phyloP scores from a whole-genome alignment of 306 rosid species.

The Vigna radiata region DNA sequence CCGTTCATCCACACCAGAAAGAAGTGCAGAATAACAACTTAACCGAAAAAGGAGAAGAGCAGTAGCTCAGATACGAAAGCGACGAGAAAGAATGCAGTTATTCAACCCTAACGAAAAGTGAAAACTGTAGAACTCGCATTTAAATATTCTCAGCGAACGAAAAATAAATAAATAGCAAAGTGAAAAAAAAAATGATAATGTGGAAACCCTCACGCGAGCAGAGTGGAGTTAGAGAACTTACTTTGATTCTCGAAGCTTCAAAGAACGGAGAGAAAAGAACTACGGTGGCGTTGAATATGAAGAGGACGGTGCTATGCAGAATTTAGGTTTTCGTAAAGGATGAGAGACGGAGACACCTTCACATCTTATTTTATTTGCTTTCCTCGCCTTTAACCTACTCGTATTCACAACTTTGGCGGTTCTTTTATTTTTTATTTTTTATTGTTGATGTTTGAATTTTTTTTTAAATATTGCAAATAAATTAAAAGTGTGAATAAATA shows the following conservation, averaged over 20 bases:
- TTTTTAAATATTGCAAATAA: no score
- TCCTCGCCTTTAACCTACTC: slow-evolving; percentile 15
- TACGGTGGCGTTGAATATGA: not conserved
- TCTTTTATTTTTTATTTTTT: not conserved
- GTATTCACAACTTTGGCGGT: not conserved
- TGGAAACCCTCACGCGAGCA: slow-evolving; percentile 27
- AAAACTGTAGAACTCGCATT: not conserved
- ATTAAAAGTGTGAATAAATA: no score
- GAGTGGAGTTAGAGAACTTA: slow-evolving; percentile 27
- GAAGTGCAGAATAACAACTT: not conserved
- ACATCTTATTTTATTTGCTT: not conserved
- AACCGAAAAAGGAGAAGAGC: not conserved
- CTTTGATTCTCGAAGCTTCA: slow-evolving; percentile 30
- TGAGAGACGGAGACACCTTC: not conserved
- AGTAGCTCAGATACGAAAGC: not conserved
- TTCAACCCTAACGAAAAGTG: not conserved
- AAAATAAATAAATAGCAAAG: not conserved
- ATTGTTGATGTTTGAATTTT: not conserved
- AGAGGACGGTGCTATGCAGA: not conserved
- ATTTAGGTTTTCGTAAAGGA: slow-evolving; percentile 38
- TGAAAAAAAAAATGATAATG: not conserved
- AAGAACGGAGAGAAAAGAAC: not conserved
- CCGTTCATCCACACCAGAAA: not conserved
- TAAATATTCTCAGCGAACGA: not conserved
- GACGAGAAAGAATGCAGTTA: not conserved